These are phyloP conservation scores for Candida berthetii DNA, from an alignment of 805 yeast species.

Conservation along the genomic window DNA sequence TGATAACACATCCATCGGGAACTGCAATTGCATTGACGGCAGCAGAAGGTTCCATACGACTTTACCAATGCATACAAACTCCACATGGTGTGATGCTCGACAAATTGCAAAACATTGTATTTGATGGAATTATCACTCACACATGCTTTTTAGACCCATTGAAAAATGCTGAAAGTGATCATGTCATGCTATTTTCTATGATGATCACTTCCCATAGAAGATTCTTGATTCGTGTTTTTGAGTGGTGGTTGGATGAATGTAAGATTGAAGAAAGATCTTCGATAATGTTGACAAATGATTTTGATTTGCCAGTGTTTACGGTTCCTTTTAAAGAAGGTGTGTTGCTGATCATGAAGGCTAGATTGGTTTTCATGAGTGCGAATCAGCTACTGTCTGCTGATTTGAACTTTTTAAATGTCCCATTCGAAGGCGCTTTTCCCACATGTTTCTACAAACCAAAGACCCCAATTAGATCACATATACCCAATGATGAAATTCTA, in stretches of 20 bases:
- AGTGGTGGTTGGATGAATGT: conserved; percentile 33
- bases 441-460: conserved; percentile 28
- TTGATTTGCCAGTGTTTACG: conserved; percentile 36
- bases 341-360: conserved; percentile 29
- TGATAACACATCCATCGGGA: conserved; percentile 32
- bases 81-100: conserved; percentile 31
- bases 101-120: conserved; percentile 30
- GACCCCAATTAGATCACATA: conserved; percentile 11
- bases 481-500: conserved; percentile 11
- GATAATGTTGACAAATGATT: conserved; percentile 32
- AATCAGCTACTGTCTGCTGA: conserved; percentile 44
- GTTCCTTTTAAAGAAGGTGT: conserved; percentile 33
- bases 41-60: conserved; percentile 27
- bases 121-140: conserved; percentile 34
- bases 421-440: conserved; percentile 29
- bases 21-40: conserved; percentile 32
- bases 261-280: conserved; percentile 28
- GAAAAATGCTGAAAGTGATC: conserved; percentile 16
- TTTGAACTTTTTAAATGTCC: conserved; percentile 23
- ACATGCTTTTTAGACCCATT: conserved; percentile 36
- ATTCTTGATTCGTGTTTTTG: conserved; percentile 29
- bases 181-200: conserved; percentile 28
- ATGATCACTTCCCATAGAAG: conserved; percentile 31
- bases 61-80: conserved; percentile 30
- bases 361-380: conserved; percentile 29